Base-by-base conservation (phyloP, 495 filamentous ascomycete genomes). In the Penicillium paxilli region DNA sequence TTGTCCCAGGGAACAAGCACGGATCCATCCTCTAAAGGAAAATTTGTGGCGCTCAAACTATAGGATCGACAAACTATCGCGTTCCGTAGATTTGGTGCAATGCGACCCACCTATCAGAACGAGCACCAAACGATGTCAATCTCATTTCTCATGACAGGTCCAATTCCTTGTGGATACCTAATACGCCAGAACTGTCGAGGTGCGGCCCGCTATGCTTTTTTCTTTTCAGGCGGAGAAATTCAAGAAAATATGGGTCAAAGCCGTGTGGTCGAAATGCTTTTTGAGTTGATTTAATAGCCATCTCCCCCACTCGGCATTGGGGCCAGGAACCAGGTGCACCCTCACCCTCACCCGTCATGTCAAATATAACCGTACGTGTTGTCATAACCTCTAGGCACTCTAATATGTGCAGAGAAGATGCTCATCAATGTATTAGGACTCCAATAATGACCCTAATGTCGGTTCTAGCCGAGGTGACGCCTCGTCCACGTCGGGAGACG, bases 401-500 rank as follows among this genome's bases (percentile, higher is more conserved):
- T 14, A n/a, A 32, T 32, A 32, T 32, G 5, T 1, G n/a, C n/a
- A n/a, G n/a, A n/a, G n/a, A n/a, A n/a, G n/a, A 42, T 42, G n/a
- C 40, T 42, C 5, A 42, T 11, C 16, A 47, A 19, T 7, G 16
- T 28, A 17, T 4, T 16, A 76, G 73, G 59, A 73, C 50, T 65
- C 71, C 16, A 69, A 60, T 44, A 71, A 66, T 62, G 74, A 77
- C 44, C 64, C 74, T 14, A 77, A 77, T 55, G 46, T 77, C 35
- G 74, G 74, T 4, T 74, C 74, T 9, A 69, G 73, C 19, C 72
- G 72, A 41, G 70, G 72, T n/a, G 63, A 74, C 59, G 69, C 74
- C 1, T 68, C 68, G 7, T 65, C 74, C 6, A 70, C 70, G 1
- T 68, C 70, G 4, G 67, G 71, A 12, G 64, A 75, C 17, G 44